phyloP scores from a whole-genome alignment of 2,329 filamentous ascomycete species.

The Beauveria asiatica region DNA sequence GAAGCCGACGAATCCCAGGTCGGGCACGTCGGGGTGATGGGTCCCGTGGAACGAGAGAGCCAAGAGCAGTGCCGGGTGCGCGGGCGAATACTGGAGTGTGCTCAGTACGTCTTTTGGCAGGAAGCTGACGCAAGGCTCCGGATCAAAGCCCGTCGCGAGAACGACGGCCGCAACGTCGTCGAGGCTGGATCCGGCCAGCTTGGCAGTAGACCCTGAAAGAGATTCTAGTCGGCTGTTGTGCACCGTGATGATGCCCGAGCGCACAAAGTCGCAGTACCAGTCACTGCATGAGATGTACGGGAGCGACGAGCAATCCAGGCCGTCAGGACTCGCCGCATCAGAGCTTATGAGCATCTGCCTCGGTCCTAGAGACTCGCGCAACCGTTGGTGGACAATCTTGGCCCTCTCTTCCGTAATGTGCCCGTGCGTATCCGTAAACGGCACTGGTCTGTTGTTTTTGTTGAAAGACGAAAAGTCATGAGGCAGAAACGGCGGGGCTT shows the following conservation, averaged over 20 bases:
- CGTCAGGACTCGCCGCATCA: slow-evolving; percentile 29
- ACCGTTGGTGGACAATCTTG: slow-evolving; percentile 42
- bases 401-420: slow-evolving; percentile 53
- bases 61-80: slow-evolving; percentile 49
- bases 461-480: slow-evolving; percentile 68
- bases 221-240: slow-evolving; percentile 36
- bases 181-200: slow-evolving; percentile 28
- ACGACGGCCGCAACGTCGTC: slow-evolving; percentile 57
- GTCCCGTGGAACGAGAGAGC: slow-evolving; percentile 61
- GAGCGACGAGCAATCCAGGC: slow-evolving; percentile 37
- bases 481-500: slow-evolving; percentile 57
- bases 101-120: slow-evolving; percentile 48
- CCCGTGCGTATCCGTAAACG: slow-evolving; percentile 55
- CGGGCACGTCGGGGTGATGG: slow-evolving; percentile 49
- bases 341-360: slow-evolving; percentile 44
- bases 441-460: slow-evolving; percentile 49
- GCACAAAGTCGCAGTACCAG: slow-evolving; percentile 65
- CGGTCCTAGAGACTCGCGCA: slow-evolving; percentile 38
- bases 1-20: slow-evolving; percentile 72
- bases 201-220: slow-evolving; percentile 28
- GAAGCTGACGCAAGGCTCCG: slow-evolving; percentile 55
- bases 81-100: slow-evolving; percentile 47
- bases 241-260: slow-evolving; percentile 50
- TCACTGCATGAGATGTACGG: slow-evolving; percentile 63
- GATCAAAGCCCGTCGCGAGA: slow-evolving; percentile 67